phyloP scores from a whole-genome alignment of 108 stramenopile genomes.

The Skeletonema potamos region DNA sequence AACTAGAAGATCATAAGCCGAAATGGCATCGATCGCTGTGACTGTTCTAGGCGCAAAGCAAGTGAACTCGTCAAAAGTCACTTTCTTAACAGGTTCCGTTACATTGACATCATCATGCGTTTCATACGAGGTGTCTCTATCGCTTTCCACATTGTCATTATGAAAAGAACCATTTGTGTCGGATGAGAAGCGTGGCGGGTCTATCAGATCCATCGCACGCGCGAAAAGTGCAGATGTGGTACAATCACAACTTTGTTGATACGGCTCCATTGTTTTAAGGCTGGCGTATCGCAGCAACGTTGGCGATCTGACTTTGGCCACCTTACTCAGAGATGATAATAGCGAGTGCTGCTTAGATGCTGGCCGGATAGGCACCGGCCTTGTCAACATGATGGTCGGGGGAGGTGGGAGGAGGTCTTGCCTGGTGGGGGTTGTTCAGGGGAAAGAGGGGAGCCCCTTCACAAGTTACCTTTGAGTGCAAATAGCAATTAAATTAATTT shows the following conservation, averaged over 20 bases:
- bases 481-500: background rate
- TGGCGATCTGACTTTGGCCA: too few species aligned
- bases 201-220: conserved; percentile 25
- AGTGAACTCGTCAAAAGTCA: background rate
- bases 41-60: conserved; percentile 11
- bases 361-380: too few species aligned
- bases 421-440: too few species aligned
- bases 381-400: too few species aligned
- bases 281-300: background rate
- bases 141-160: background rate
- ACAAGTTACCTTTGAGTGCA: background rate
- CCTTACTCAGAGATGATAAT: too few species aligned
- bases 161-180: background rate
- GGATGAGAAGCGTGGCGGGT: conserved; percentile 10
- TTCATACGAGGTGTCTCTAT: background rate
- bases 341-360: too few species aligned
- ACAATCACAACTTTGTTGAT: conserved; percentile 8
- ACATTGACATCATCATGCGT: background rate
- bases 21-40: conserved; percentile 16
- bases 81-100: background rate
- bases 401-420: too few species aligned
- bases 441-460: background rate
- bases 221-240: conserved; percentile 2
- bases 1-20: conserved; percentile 31
- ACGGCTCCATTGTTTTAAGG: background rate